Percentiles rank a stretch among this genome's conserved stretches.
Evolutionary conservation across 2,329 filamentous ascomycete species (phyloP).

Genomic region (Metarhizium anisopliae): DNA sequence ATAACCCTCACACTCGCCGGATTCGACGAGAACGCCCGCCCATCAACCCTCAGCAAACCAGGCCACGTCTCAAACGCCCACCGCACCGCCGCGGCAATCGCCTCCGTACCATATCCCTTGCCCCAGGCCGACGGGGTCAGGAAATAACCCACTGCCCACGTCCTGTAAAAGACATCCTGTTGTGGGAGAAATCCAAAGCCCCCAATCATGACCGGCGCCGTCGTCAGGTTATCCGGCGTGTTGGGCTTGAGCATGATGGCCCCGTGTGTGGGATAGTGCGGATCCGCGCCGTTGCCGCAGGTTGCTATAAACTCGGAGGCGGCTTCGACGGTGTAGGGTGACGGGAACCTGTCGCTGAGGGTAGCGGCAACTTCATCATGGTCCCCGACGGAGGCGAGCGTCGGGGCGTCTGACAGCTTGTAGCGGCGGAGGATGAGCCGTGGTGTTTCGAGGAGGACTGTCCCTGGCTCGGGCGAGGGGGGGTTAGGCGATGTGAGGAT

Average conservation of each 20-base stretch:
- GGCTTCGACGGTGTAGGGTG: constrained; percentile 32
- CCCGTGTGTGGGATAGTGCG: constrained; percentile 21
- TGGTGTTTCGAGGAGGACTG: constrained; percentile 20
- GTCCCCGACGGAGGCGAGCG: constrained; percentile 26
- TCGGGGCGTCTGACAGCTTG: constrained; percentile 26
- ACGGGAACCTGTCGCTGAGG: constrained; percentile 36
- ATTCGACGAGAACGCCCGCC: constrained; percentile 28
- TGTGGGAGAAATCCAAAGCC: constrained; percentile 28
- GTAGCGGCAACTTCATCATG: constrained; percentile 24
- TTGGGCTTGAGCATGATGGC: constrained; percentile 24
- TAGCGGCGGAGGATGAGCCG: constrained; percentile 32
- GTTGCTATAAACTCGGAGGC: constrained; percentile 27
- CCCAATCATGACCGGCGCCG: constrained; percentile 24
- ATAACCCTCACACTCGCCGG: constrained; percentile 32
- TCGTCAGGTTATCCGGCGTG: constrained; percentile 15
- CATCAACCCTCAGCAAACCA: constrained; percentile 14
- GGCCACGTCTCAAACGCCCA: constrained; percentile 37
- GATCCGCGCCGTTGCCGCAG: constrained; percentile 10
- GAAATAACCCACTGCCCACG: constrained; percentile 40
- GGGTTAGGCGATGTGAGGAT: constrained; percentile 14
- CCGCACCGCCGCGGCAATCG: constrained; percentile 24
- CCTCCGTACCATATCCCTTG: constrained; percentile 33
- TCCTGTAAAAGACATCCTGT: constrained; percentile 28
- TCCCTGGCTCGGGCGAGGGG: constrained; percentile 18
- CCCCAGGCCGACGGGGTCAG: constrained; percentile 18